These are phyloP conservation scores for Tolypocladium tundrense DNA, from an alignment of 2,329 filamentous ascomycete species.

Conservation along the genomic window DNA sequence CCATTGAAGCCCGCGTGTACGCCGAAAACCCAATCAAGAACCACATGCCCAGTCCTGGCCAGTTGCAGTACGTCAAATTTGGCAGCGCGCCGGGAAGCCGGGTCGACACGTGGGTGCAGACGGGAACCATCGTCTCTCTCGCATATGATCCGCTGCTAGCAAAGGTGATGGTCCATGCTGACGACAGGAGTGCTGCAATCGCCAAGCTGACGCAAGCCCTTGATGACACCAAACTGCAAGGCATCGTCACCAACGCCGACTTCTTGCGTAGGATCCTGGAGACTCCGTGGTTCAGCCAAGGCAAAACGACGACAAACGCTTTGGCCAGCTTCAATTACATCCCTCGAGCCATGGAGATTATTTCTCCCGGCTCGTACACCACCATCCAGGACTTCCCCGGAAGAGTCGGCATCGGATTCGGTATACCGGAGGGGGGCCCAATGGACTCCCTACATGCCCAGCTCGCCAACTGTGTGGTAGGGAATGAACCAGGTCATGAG, in stretches of 20 bases:
- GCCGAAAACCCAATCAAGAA: conserved; percentile 42
- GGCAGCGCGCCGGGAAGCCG: conserved; percentile 34
- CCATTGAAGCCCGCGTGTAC: conserved; percentile 26
- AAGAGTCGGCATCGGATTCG: conserved; percentile 43
- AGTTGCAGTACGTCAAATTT: conserved; percentile 47
- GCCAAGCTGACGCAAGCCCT: conserved; percentile 32
- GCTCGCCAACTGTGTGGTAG: conserved; percentile 49
- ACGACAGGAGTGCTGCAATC: conserved; percentile 24
- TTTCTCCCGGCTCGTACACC: conserved; percentile 46
- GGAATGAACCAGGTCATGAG: conserved; percentile 41
- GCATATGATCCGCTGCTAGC: conserved; percentile 49
- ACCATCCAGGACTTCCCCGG: conserved; percentile 49
- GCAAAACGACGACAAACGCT: conserved; percentile 47
- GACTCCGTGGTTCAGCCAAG: conserved; percentile 32
- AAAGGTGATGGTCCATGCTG: conserved; percentile 47
- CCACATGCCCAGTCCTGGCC: conserved; percentile 48
- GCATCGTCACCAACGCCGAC: conserved; percentile 45
- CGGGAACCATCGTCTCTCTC: conserved; percentile 44
- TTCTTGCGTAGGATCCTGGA: conserved; percentile 41
- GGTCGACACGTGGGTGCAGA: conserved; percentile 53
- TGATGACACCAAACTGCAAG: conserved; percentile 28
- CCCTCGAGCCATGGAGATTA: conserved; percentile 42
- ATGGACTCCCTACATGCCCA: conserved; percentile 51
- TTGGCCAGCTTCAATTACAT: conserved; percentile 36
- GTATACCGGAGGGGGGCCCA: conserved; percentile 48